Conservation (phyloP, 176 grass and related monocot species). For the Cenchrus fungigraminus region DNA sequence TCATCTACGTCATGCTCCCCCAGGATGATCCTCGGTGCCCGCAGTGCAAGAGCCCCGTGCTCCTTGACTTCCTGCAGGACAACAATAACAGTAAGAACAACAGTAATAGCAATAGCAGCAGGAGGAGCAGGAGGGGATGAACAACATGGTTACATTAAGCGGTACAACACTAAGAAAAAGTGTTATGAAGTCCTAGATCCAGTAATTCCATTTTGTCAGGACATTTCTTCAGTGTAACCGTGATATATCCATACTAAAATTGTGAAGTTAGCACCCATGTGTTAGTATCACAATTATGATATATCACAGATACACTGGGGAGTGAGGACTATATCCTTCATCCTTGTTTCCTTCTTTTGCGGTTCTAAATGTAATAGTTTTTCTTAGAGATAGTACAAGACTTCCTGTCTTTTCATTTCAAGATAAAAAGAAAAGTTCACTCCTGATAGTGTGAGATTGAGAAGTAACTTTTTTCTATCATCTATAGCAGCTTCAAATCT, state of each 20-base stretch:
- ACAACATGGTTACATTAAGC: constrained; percentile 8
- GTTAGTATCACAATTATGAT: constrained; percentile 40
- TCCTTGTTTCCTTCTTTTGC: constrained; percentile 38
- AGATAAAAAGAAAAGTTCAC: constrained; percentile 36
- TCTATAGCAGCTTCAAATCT: neutral
- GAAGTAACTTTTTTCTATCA: constrained; percentile 25
- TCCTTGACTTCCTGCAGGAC: constrained; percentile 80
- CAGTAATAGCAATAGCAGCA: constrained; percentile 39
- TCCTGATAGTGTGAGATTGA: constrained; percentile 19
- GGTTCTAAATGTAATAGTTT: constrained; percentile 40
- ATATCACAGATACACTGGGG: constrained; percentile 76
- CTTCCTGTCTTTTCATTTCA: constrained; percentile 36
- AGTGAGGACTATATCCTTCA: constrained; percentile 48
- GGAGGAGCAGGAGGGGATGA: constrained; percentile 71
- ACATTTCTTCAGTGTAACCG: constrained; percentile 73
- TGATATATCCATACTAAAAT: constrained; percentile 59
- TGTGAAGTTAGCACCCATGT: constrained; percentile 31
- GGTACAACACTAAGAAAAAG: constrained; percentile 36
- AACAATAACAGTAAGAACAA: constrained; percentile 37
- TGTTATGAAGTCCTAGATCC: constrained; percentile 52
- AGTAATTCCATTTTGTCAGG: constrained; percentile 40
- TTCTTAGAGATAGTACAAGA: constrained; percentile 51
- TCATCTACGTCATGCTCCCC: constrained; percentile 98
- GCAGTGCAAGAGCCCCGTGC: constrained; percentile 85
- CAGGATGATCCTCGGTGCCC: constrained; percentile 84